Percentiles rank a stretch among this genome's conserved stretches.
Conservation (phyloP, 176 grass and related monocot genomes). For the Luzula sylvatica region DNA sequence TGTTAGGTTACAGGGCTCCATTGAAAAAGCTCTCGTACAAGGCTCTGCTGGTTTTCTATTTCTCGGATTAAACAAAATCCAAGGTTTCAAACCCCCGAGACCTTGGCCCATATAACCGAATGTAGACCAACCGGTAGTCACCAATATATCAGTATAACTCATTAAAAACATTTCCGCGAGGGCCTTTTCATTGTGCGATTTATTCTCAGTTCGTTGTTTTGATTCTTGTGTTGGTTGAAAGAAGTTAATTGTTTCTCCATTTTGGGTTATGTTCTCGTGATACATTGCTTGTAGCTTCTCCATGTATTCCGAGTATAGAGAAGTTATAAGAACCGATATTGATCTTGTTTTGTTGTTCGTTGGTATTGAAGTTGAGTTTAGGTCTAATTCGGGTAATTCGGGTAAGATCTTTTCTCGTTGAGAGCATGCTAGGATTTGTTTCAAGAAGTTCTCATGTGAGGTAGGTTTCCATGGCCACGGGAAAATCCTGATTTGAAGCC, state of each 20-base stretch:
- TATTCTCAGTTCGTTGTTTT: conserved; percentile 20
- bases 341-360: conserved; percentile 8
- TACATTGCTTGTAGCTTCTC: conserved; percentile 47
- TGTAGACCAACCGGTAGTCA: conserved; percentile 41
- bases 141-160: conserved; percentile 51
- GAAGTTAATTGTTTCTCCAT: too few relatives aligned
- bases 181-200: too few relatives aligned
- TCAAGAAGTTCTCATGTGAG: conserved; percentile 25
- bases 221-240: conserved; percentile 21
- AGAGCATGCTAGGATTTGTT: conserved; percentile 37
- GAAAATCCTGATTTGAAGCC: conserved; percentile 33
- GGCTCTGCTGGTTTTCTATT: too few relatives aligned
- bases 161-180: conserved; percentile 50
- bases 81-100: too few relatives aligned
- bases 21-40: conserved; percentile 42
- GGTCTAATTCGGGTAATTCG: conserved; percentile 23
- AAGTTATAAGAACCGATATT: conserved; percentile 44
- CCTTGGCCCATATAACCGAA: conserved; percentile 43
- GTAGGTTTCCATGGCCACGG: conserved; percentile 21
- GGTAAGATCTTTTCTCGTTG: conserved; percentile 45
- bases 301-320: conserved; percentile 16
- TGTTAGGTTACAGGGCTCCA: conserved; percentile 66
- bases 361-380: neutral
- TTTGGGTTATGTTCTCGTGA: conserved; percentile 31
- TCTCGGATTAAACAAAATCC: conserved; percentile 30